A percentile compares a stretch with the other conserved stretches of the same genome.
Conservation (phyloP, 1,284 basidiomycete genomes). For the Rhodotorula sp. region DNA sequence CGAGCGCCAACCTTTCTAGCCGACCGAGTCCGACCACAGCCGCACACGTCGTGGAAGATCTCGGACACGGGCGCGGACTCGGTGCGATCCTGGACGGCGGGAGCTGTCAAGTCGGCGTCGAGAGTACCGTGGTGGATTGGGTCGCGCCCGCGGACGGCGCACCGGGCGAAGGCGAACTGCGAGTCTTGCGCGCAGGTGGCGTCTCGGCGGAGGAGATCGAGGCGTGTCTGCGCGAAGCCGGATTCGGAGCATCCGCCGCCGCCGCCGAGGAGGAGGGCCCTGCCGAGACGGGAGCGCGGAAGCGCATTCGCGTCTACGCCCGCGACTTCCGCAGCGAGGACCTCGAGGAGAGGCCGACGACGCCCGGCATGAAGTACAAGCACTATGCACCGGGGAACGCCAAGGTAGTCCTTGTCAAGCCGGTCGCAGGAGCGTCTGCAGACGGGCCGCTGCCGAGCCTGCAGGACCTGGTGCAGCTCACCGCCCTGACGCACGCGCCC, state of each 20-base stretch:
- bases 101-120: conserved; percentile 80
- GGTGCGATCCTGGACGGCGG: conserved; percentile 90
- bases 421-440: neutral
- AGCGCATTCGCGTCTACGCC: conserved; percentile 62
- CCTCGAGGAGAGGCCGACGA: conserved; percentile 68
- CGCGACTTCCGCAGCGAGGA: conserved; percentile 67
- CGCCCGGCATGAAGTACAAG: conserved; percentile 99
- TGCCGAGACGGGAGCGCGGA: neutral
- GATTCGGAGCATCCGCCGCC: conserved; percentile 31
- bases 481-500: conserved; percentile 14
- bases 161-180: conserved; percentile 58
- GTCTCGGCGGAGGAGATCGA: conserved; percentile 86
- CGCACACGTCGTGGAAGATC: conserved; percentile 76
- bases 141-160: conserved; percentile 50
- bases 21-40: conserved; percentile 92
- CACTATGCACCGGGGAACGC: conserved; percentile 92
- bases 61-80: conserved; percentile 61
- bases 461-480: conserved; percentile 23
- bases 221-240: conserved; percentile 55
- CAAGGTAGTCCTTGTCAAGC: conserved; percentile 66
- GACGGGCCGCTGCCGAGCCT: conserved; percentile 12
- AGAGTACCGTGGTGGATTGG: conserved; percentile 94
- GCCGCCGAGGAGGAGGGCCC: conserved; percentile 40
- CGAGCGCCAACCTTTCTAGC: conserved; percentile 92
- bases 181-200: conserved; percentile 87